Evolutionary conservation across 192 early-diverging fungal genomes (phyloP), one percentile per base, ranked within the genome.

Genomic region (Phycomyces blakesleeanus): DNA sequence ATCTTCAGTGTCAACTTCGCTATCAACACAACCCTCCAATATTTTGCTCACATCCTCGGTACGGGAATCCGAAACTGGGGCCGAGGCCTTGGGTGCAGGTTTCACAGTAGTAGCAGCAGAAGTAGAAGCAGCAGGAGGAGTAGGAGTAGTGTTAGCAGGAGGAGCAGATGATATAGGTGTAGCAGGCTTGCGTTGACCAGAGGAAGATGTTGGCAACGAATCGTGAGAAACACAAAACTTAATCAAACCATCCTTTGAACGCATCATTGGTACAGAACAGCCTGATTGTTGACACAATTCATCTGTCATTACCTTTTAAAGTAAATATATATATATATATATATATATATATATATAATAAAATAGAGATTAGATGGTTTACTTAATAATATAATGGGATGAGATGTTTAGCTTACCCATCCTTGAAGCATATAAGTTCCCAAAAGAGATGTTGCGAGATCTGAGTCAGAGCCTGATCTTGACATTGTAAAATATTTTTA

Each of bases 291-390:
- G 40, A 56, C 74, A 76, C 1, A 40, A 18, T 16, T 70, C 64
- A n/a, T 71, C 68, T 11, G 74, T 76, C 64, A 76, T 62, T 12
- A 71, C 61, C 72, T 74, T n/a, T n/a, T n/a, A n/a, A n/a, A n/a
- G n/a, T n/a, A n/a, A n/a, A n/a, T n/a, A n/a, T n/a, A n/a, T n/a
- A n/a, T n/a, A n/a, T n/a, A n/a, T n/a, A n/a, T n/a, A n/a, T n/a
- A n/a, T n/a, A n/a, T n/a, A n/a, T n/a, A n/a, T n/a, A n/a, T n/a
- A n/a, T n/a, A n/a, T n/a, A n/a, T n/a, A n/a, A n/a, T n/a, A n/a
- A n/a, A n/a, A n/a, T n/a, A 57, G 12, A 15, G 0, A 41, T 6
- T 25, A 40, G 22, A 12, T 52, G 9, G n/a, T n/a, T n/a, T n/a
- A n/a, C n/a, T n/a, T n/a, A n/a, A n/a, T n/a, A n/a, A n/a, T n/a